Percentiles rank a stretch among this genome's conserved stretches.
Evolutionary conservation across 495 filamentous ascomycete species (phyloP).

Genomic region (Neurospora intermedia): DNA sequence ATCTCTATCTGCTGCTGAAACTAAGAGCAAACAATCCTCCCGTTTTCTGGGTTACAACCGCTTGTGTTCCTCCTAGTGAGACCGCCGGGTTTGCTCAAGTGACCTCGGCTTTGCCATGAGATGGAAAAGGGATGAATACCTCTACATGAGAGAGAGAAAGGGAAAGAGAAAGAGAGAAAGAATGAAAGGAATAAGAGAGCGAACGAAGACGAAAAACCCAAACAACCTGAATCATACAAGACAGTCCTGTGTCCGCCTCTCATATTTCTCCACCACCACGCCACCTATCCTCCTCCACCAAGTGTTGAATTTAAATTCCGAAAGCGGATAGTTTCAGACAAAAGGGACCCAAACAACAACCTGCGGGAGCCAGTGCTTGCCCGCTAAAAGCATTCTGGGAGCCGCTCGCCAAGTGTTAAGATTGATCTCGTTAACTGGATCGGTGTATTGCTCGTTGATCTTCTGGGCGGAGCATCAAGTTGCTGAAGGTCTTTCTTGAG

Average conservation of each 20-base stretch:
- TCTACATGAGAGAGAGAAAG: neutral
- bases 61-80: neutral
- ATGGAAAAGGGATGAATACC: neutral
- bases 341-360: neutral
- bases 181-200: neutral
- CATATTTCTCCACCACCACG: neutral
- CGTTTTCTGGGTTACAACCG: neutral
- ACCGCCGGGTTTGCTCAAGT: neutral
- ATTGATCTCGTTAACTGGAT: neutral
- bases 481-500: neutral
- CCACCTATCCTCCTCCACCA: neutral
- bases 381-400: neutral
- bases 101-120: neutral
- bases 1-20: neutral
- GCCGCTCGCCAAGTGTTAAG: too few relatives aligned
- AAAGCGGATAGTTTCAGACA: too few relatives aligned
- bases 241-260: neutral
- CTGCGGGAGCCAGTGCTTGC: neutral
- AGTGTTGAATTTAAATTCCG: neutral
- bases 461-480: neutral
- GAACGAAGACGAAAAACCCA: neutral
- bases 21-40: neutral
- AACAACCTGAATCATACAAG: neutral
- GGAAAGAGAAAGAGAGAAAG: neutral
- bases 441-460: neutral